These are phyloP conservation scores for Ambrosia hybrid DNA, from an alignment of 140 eudicot species.

Conservation along the genomic window DNA sequence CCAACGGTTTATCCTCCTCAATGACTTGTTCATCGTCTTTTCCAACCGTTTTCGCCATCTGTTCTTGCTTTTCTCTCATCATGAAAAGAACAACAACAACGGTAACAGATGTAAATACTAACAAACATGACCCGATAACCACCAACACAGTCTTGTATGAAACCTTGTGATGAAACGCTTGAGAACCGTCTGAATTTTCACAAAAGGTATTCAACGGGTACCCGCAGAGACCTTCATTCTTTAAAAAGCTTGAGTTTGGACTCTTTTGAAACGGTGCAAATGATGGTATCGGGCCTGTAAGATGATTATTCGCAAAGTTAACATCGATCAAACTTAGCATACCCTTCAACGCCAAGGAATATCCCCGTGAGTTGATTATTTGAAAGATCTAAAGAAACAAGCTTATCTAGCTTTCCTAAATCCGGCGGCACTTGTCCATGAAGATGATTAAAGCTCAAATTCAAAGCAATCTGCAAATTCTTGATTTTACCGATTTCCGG, in stretches of 20 bases:
- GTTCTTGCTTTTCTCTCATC: constrained; percentile 92
- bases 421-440: constrained; percentile 74
- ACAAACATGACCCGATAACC: constrained; percentile 88
- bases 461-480: constrained; percentile 84
- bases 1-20: constrained; percentile 44
- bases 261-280: constrained; percentile 86
- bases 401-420: constrained; percentile 79
- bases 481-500: constrained; percentile 82
- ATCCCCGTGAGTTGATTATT: constrained; percentile 77
- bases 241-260: constrained; percentile 70
- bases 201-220: constrained; percentile 68
- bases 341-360: constrained; percentile 71
- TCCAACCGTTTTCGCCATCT: constrained; percentile 48
- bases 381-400: constrained; percentile 83
- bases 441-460: constrained; percentile 86
- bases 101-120: constrained; percentile 73
- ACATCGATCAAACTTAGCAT: constrained; percentile 91
- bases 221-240: constrained; percentile 87
- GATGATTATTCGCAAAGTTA: constrained; percentile 77
- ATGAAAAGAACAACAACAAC: constrained; percentile 77
- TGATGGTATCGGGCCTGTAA: constrained; percentile 76
- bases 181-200: constrained; percentile 42
- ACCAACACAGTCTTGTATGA: constrained; percentile 73
- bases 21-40: constrained; percentile 40
- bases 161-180: constrained; percentile 60